Base-by-base conservation (phyloP, 768 basidiomycete species). In the Leccinum boreale region DNA sequence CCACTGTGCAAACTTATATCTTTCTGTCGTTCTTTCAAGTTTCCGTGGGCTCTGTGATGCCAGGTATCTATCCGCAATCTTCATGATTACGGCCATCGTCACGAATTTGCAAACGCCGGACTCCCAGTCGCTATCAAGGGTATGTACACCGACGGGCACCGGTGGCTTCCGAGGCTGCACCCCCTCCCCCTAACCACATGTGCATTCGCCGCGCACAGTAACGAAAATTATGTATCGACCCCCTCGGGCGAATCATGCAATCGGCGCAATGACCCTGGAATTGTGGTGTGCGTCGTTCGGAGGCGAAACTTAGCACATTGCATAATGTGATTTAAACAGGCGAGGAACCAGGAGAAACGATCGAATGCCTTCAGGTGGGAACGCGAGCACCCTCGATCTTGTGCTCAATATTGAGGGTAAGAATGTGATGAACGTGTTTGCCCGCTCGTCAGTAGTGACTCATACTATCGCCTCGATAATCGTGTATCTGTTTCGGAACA, bases 1-100 rank as follows among this genome's bases (percentile, higher is more conserved):
- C n/a, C 35, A 50, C 19, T 44, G 42, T 66, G 55, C 23, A 47
- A 47, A 24, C 35, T 51, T 57, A 56, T 29, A 53, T 62, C 5
- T 50, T 52, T 44, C 26, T 47, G 48, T 26, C 26, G 47, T 55
- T 39, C 23, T 46, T 46, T n/a, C n/a, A n/a, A n/a, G n/a, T n/a
- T n/a, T 46, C 21, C 4, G 19, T 11, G 19, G 10, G 2, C 7
- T 46, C 23, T 21, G 12, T 11, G 15, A 46, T 2, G 7, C 14
- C 12, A 46, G 23, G 14, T 24, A 46, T 46, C 14, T 46, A 46
- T 46, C 45, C 23, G 0, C 6, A 14, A 21, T 14, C 12, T 9
- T 45, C 11, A 44, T 44, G 17, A 39, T 9, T 39, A 33, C 33
- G 39, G 44, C 44, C 19, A 45, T 21, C 11, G 44, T 12, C 44